Evolutionary conservation across 2,329 filamentous ascomycete genomes (phyloP).

Genomic region (Fusarium hainanense): DNA sequence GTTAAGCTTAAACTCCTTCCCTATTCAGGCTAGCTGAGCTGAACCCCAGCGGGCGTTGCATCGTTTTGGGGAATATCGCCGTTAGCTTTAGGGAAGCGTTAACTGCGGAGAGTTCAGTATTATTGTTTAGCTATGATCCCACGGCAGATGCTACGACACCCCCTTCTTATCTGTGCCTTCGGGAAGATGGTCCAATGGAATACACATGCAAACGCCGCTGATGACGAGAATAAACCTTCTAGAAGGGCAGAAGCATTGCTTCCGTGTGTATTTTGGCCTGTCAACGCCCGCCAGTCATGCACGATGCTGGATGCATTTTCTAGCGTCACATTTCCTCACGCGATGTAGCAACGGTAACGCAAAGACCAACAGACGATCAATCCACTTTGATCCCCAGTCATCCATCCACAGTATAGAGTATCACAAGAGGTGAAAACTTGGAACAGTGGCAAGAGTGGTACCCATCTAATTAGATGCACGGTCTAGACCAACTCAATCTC

Average conservation of each 20-base stretch:
- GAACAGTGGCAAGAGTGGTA: background rate
- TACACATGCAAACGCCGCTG: background rate
- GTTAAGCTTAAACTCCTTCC: slow-evolving; percentile 36
- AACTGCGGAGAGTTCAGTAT: background rate
- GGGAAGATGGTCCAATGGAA: background rate
- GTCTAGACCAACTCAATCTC: slow-evolving; percentile 36
- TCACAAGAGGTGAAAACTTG: background rate
- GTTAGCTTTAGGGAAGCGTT: background rate
- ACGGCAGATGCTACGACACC: background rate
- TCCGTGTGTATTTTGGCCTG: background rate
- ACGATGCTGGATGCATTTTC: slow-evolving; percentile 9
- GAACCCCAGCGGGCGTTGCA: slow-evolving; percentile 15
- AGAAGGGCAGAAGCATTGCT: slow-evolving; percentile 14
- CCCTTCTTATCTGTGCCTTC: background rate
- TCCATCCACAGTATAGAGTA: background rate
- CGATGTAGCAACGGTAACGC: background rate
- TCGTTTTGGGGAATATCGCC: slow-evolving; percentile 21
- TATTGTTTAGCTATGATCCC: background rate
- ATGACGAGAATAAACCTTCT: slow-evolving; percentile 5
- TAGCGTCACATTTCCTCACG: slow-evolving; percentile 14
- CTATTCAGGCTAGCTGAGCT: background rate
- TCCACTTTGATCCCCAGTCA: background rate
- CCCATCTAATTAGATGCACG: background rate
- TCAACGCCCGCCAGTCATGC: background rate
- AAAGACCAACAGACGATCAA: slow-evolving; percentile 9